Base-by-base conservation (phyloP, 1,284 basidiomycete genomes). In the Ustilago trichophora region DNA sequence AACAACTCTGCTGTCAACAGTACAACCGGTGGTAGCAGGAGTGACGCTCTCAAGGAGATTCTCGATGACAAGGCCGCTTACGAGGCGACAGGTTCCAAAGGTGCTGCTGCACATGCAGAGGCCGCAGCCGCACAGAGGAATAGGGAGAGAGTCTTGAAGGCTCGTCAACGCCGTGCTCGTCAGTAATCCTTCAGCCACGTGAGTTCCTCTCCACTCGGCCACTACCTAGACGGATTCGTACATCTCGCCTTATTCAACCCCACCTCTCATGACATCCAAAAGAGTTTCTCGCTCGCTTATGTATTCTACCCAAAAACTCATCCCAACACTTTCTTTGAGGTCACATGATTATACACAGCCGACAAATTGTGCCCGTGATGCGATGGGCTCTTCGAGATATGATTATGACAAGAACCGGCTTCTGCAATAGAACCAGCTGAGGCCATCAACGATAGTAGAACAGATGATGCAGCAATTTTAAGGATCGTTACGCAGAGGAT, bases 21-120 rank as follows among this genome's bases (percentile, higher is more conserved):
- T 26, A 45, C 22, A 9, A 43, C 44, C 25, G 37, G 19, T n/a
- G 32, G n/a, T 12, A 36, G 44, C 4, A 46, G 65, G 26, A 50
- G 46, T 3, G 58, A 68, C 19, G 65, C 65, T 15, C 26, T 68
- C 21, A 68, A 62, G 53, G 58, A 62, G 50, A 68, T 68, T n/a
- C 22, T 68, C 13, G 58, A 63, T 18, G 54, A 68, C 31, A 62
- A 63, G 40, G 38, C 51, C 0, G 47, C 53, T 9, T 62, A 68
- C 25, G 58, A 68, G 36, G 41, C n/a, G n/a, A n/a, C 53, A 4
- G 35, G 29, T 21, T 33, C 27, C 10, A 12, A 48, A 3, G 29
- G 11, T 13, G 43, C 27, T 29, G n/a, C 18, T 12, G 16, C 33
- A 13, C 43, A 35, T 3, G 45, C 21, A 2, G 43, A 36, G 15